Conservation (phyloP, 306 rosid genomes). For the Prunus padus region DNA sequence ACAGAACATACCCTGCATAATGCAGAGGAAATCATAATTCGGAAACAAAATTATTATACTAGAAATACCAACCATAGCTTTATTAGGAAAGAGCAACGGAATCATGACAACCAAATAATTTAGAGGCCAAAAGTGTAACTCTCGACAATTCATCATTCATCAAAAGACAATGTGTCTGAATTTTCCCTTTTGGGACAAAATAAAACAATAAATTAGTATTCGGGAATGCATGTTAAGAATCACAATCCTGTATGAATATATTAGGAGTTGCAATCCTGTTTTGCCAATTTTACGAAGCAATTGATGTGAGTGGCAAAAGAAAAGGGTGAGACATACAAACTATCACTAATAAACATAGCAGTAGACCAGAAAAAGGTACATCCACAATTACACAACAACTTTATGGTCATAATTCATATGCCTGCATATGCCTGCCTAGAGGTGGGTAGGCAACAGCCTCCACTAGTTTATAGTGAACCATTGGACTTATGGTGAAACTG, state of each 20-base stretch:
- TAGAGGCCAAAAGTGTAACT: background rate
- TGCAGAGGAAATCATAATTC: background rate
- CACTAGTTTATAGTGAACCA: background rate
- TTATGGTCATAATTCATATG: background rate
- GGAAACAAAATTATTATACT: background rate
- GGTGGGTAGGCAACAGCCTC: background rate
- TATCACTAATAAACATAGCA: constrained; percentile 43
- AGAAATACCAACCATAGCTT: background rate
- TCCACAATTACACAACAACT: constrained; percentile 23
- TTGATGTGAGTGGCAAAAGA: background rate
- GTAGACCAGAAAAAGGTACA: constrained; percentile 86
- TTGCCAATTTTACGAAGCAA: background rate
- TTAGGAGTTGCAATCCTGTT: background rate
- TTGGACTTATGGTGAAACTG: background rate
- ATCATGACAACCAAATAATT: constrained; percentile 1
- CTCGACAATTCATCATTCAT: background rate
- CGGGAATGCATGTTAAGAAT: constrained; percentile 5
- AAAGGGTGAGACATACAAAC: background rate
- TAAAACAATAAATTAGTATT: background rate
- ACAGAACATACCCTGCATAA: constrained; percentile 66
- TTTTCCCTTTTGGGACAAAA: background rate
- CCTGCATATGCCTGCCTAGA: background rate
- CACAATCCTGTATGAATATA: background rate
- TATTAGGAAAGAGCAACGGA: background rate
- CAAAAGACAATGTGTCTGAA: background rate